These are phyloP conservation scores for Moniliella sp. DNA, from an alignment of 1,284 basidiomycete species.

Conservation along the genomic window DNA sequence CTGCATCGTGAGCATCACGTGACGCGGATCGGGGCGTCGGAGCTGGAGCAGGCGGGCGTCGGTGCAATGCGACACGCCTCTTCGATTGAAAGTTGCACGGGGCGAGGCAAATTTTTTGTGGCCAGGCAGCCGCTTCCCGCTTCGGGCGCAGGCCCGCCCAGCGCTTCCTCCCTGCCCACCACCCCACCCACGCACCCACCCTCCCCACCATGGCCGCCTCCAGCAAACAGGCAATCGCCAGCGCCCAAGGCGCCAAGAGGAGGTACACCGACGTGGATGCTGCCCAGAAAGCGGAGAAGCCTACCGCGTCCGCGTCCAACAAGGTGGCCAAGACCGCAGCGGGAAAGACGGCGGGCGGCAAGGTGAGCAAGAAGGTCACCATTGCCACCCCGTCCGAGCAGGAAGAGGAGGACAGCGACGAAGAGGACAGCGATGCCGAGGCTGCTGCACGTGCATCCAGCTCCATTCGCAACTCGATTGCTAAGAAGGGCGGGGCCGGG, in stretches of 20 bases:
- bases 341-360: background rate
- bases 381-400: background rate
- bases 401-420: constrained; percentile 1
- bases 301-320: background rate
- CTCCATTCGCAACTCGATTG: background rate
- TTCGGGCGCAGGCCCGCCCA: too few relatives aligned
- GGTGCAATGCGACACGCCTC: too few relatives aligned
- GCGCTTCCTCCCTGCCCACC: too few relatives aligned
- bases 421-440: constrained; percentile 4
- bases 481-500: too few relatives aligned
- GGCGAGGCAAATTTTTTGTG: too few relatives aligned
- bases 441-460: too few relatives aligned
- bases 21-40: too few relatives aligned
- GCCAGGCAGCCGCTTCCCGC: too few relatives aligned
- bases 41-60: too few relatives aligned
- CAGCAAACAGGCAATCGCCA: background rate
- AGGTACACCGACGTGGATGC: background rate
- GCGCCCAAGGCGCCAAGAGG: background rate
- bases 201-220: background rate
- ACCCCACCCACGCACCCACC: too few relatives aligned
- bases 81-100: too few relatives aligned
- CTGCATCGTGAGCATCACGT: too few relatives aligned
- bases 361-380: background rate
- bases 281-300: background rate
- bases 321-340: background rate